Base-by-base conservation (phyloP, 768 basidiomycete species). In the Trichaptum fuscoviolaceum region DNA sequence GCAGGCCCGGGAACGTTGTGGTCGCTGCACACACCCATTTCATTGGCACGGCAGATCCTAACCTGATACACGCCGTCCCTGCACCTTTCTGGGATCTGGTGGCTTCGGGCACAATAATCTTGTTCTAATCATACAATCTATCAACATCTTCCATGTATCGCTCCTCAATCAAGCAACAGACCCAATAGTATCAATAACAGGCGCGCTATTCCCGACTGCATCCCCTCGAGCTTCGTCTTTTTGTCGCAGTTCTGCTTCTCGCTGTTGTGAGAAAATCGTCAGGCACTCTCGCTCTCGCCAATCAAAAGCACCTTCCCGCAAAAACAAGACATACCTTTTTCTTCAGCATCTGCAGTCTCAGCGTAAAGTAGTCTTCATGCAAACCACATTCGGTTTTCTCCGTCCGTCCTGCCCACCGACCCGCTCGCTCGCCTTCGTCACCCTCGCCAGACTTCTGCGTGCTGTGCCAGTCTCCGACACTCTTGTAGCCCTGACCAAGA, bases 381-480 rank as follows among this genome's bases (percentile, higher is more conserved):
- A 99, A 75, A 2, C 97, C 97, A 76, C 97, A 99, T 76, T 99
- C 96, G 1, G 93, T 93, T 83, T 99, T 99, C 57, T 80, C 80
- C 67, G 83, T 82, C 74, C 84, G 89, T 7, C 92, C 93, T 1
- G 90, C 88, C 97, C 97, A 99, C 64, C 97, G 80, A 0, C 96
- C 96, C 1, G 90, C 88, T 26, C 97, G 85, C 78, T 99, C 97
- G 4, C 83, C 85, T 0, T 75, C 77, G 67, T 93, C 93, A 57
- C 90, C 85, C 9, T 79, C 80, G 0, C 85, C 88, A 67, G 87
- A 88, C 70, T 76, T 82, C n/a, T 75, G 77, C 0, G 97, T 99
- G 68, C 93, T 96, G 78, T 99, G 97, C 92, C 96, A 96, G 77
- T 99, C 97, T 3, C 97, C 97, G 69, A 99, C 87, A 73, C 93